Evolutionary conservation across 1,284 basidiomycete genomes (phyloP), one percentile per base, ranked within the genome.

Genomic region (Ceratobasidium theobromae): DNA sequence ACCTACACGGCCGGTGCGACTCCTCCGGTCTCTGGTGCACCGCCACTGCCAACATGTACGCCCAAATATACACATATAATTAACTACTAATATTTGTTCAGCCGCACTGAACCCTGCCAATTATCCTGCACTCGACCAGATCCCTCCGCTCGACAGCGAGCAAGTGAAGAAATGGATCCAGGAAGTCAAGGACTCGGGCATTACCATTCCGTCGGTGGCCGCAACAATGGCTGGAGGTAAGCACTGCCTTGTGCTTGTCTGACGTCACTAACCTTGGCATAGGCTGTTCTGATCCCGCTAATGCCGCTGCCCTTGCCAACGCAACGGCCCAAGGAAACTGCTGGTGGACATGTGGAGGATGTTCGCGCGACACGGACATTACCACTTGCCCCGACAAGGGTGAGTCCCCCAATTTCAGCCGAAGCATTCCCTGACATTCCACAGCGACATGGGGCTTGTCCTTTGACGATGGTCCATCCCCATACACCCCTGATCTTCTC

Each of bases 271-370:
- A 48, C 14, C 14, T 25, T 23, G 21, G 21, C n/a, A 3, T 21
- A 53, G 52, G 52, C 5, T 53, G 52, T 18, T 35, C 32, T 12
- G 52, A 53, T 71, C 74, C 82, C 1, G 79, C 84, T 43, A 89
- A 90, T 72, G 77, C 83, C 0, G 79, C 74, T 1, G 86, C 86
- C 4, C 83, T 82, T 6, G 76, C 79, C 6, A 75, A 69, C 25
- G 33, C 52, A 11, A 64, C 52, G 21, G 58, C 70, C 23, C 46
- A 45, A 52, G 66, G 68, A 32, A 55, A 40, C 65, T 91, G 89
- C 76, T 94, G 91, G 91, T 95, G 91, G 92, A 91, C 90, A 5
- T 94, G 91, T 74, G 84, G 86, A 72, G 85, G 89, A 45, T 93
- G 89, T 78, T 84, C 83, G 1, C 81, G 83, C 30, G 71, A 78